Base-by-base conservation (phyloP, 1,284 basidiomycete species). In the Malassezia globosa region DNA sequence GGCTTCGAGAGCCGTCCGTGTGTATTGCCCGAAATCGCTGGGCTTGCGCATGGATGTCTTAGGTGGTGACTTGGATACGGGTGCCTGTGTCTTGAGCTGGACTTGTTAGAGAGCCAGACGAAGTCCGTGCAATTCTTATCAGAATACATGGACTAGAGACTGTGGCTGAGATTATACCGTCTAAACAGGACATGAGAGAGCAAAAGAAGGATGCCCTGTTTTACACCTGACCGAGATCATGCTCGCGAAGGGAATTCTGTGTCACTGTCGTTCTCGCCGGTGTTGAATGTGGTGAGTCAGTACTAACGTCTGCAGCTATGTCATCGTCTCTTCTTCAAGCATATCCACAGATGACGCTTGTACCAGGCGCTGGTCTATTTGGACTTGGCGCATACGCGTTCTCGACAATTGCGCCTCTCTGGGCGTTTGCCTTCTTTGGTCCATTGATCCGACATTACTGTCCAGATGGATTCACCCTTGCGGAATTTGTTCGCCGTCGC, bases 171-270 rank as follows among this genome's bases (percentile, higher is more conserved):
- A 60, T 39, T 38, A 56, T 56, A 56, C 56, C 59, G 59, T 58
- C 35, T 23, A 36, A 34, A 19, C 23, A n/a, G n/a, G n/a, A n/a
- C n/a, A n/a, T n/a, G n/a, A n/a, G n/a, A n/a, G n/a, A n/a, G n/a
- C n/a, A n/a, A n/a, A n/a, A n/a, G n/a, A n/a, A n/a, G n/a, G n/a
- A n/a, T 34, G 29, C 23, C 8, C 14, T 31, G 29, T n/a, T 31
- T 31, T 62, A 59, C 48, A 56, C 65, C 68, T 69, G 68, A 71
- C 60, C 68, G 62, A 68, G 68, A 59, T 68, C 63, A 66, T 64
- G 68, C 68, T 68, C 62, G 68, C 68, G 68, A 66, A 69, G 68
- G 64, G 68, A 71, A 65, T 68, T 56, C 63, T 69, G 60, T 54
- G 55, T 22, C 43, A 33, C 38, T 36, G 18, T 22, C 25, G 47